A percentile compares a stretch with the other conserved stretches of the same genome.
Conservation (phyloP, 2,329 filamentous ascomycete species). For the Colletotrichum tropicicola region DNA sequence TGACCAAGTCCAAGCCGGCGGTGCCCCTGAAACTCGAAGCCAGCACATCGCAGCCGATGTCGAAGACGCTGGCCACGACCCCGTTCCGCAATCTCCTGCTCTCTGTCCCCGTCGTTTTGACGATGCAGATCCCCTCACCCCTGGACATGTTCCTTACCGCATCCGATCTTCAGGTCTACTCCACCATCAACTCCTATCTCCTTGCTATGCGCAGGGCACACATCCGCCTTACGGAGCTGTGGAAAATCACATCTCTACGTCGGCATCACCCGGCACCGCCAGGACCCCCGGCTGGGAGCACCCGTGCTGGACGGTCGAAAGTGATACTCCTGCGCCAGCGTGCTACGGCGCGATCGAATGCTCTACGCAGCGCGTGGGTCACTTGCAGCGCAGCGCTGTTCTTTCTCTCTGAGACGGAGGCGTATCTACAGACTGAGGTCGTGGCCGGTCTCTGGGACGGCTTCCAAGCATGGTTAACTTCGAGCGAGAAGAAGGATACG, state of each 20-base stretch:
- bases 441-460: constrained; percentile 83
- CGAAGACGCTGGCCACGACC: constrained; percentile 52
- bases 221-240: constrained; percentile 83
- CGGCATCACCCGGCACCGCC: constrained; percentile 80
- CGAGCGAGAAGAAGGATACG: constrained; percentile 41
- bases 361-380: constrained; percentile 88
- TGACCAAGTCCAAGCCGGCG: constrained; percentile 58
- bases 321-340: constrained; percentile 71
- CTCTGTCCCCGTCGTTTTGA: constrained; percentile 76
- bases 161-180: constrained; percentile 81
- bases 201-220: constrained; percentile 87
- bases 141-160: constrained; percentile 87
- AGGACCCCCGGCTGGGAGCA: constrained; percentile 69
- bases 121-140: constrained; percentile 78
- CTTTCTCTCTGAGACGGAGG: constrained; percentile 86
- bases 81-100: constrained; percentile 86
- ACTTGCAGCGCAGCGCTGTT: constrained; percentile 88
- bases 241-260: constrained; percentile 84
- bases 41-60: constrained; percentile 38
- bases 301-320: constrained; percentile 65
- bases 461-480: constrained; percentile 78
- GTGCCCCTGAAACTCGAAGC: constrained; percentile 48
- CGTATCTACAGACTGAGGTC: constrained; percentile 90
- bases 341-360: constrained; percentile 67
- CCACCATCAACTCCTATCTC: constrained; percentile 87